phyloP scores from a whole-genome alignment of 257 asterid species.

The Primulina huaijiensis region DNA sequence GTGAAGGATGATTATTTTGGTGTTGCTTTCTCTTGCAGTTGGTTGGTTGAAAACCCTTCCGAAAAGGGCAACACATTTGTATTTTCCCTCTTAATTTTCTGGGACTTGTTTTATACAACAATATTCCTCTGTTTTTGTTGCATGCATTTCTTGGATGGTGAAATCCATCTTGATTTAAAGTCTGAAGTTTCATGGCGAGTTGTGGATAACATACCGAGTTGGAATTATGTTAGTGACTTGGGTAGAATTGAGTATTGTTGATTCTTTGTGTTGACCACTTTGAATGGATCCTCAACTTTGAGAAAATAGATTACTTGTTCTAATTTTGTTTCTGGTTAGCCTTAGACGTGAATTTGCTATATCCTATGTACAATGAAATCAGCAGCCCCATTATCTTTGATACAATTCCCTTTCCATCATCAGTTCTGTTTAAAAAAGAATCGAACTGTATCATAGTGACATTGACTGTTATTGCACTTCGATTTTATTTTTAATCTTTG shows the following conservation, averaged over 20 bases:
- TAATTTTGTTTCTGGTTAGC: neutral
- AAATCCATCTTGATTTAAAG: neutral
- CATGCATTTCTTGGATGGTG: neutral
- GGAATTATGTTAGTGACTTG: neutral
- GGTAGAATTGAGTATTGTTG: neutral
- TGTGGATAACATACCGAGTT: neutral
- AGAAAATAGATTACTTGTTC: neutral
- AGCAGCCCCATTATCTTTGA: neutral
- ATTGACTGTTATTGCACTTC: neutral
- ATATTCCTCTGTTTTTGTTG: neutral
- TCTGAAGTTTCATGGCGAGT: neutral
- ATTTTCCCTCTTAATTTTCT: neutral
- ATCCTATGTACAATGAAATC: neutral
- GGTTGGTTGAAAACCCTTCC: neutral
- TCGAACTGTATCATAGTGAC: neutral
- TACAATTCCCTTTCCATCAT: neutral
- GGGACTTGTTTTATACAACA: neutral
- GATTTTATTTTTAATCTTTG: too few species aligned
- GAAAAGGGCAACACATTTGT: neutral
- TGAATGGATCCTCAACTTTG: neutral
- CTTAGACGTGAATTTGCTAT: neutral
- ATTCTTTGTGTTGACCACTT: neutral
- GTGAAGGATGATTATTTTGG: neutral
- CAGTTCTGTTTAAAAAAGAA: neutral
- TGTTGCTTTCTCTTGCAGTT: neutral